Evolutionary conservation across 129 eudicot species (phyloP), one percentile per base, ranked within the genome.

Genomic region (Apium graveolens): DNA sequence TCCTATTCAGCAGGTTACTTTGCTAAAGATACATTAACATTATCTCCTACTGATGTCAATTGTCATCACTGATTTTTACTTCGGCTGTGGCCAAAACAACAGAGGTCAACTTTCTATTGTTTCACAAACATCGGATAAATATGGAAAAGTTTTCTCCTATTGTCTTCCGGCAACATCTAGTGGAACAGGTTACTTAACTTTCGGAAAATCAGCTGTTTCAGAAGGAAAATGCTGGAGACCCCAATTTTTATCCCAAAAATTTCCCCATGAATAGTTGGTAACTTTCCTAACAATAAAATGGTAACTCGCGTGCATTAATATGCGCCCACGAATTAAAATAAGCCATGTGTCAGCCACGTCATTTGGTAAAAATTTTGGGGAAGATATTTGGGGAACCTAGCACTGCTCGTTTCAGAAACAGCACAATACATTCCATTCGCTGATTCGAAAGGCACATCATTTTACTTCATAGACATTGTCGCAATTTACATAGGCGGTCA

Each of bases 11-110:
- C 83, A 1, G 98, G 98, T 3, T 90, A 73, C 74, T 86, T 91
- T 0, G 88, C 83, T 5, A 84, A 63, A 68, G 98, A 94, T 13
- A 94, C 49, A 13, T 80, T 94, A 18, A 85, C 89, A 0, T 32
- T 94, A 26, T 73, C 91, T 1, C 6, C 89, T 2, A 76, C 78
- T 1, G 93, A 87, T 24, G 87, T n/a, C n/a, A n/a, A n/a, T n/a
- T n/a, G n/a, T 76, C 2, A 12, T 87, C 17, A 46, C 82, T 8
- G 45, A 45, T 26, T 83, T 88, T 57, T 73, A 80, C 7, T 90
- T 88, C 39, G 97, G 99, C 12, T 95, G 99, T 73, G 97, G 99
- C 48, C 90, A 91, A 70, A 84, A 86, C 83, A 95, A 95, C 1
- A 84, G 86, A 1, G 82, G 83, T 43, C 39, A 85, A 13, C 75